Evolutionary conservation across 139 green algal genomes (phyloP).

Genomic region (Astrephomene gubernaculifera): DNA sequence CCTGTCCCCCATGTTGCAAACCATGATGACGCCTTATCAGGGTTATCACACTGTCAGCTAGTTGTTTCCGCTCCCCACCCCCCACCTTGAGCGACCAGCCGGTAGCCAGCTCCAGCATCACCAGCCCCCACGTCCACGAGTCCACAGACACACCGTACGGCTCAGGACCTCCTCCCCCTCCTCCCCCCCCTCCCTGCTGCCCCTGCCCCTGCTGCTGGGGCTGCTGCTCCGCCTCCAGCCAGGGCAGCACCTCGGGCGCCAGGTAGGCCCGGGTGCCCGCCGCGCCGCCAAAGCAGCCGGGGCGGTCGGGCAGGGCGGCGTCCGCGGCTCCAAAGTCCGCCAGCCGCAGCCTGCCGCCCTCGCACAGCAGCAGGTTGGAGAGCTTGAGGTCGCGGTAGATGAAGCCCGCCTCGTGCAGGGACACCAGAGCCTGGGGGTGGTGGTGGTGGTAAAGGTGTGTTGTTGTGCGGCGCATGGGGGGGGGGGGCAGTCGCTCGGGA

Average conservation of each 20-base stretch:
- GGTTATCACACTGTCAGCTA: too few species aligned
- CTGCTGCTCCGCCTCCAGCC: constrained; percentile 11
- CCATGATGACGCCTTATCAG: too few species aligned
- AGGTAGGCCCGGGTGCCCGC: constrained; percentile 30
- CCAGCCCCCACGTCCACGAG: constrained; percentile 24
- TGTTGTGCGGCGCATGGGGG: too few species aligned
- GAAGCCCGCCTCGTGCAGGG: constrained; percentile 19
- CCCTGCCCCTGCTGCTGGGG: not conserved
- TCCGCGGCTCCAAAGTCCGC: constrained; percentile 31
- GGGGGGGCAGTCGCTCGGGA: too few species aligned
- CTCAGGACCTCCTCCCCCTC: not conserved
- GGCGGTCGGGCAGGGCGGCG: not conserved
- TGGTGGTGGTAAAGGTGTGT: too few species aligned
- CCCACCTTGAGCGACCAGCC: constrained; percentile 32
- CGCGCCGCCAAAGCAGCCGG: constrained; percentile 4
- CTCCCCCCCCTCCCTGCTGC: not conserved
- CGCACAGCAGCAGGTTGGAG: constrained; percentile 29
- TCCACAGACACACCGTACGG: constrained; percentile 13
- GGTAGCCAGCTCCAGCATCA: constrained; percentile 38
- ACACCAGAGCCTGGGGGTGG: not conserved
- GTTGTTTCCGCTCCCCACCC: not conserved
- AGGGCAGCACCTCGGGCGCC: constrained; percentile 35
- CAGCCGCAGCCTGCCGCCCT: constrained; percentile 18
- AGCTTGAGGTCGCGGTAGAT: constrained; percentile 43
- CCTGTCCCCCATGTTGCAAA: too few species aligned